Base-by-base conservation (phyloP, 2,329 filamentous ascomycete genomes). In the Coniochaeta pulveracea region DNA sequence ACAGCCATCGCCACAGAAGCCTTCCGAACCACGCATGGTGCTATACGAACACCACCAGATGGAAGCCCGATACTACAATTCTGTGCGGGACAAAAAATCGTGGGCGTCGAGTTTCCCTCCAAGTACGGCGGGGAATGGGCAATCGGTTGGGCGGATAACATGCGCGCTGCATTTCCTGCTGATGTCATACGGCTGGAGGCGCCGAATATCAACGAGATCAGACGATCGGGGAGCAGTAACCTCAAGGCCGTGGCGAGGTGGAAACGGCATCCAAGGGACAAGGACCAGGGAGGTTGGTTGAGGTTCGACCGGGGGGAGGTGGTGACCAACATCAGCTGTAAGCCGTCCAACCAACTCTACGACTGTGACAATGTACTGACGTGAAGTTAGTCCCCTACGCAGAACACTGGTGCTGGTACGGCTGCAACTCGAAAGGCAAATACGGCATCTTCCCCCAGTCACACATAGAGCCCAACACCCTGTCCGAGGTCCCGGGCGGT, bases 231-330 rank as follows among this genome's bases (percentile, higher is more conserved):
- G 4, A 24, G 24, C 15, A 37, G 35, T 26, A 34, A 18, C 15
- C 9, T 69, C 19, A 56, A 58, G 26, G 69, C 63, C 4, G 59
- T 63, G 12, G 57, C 61, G 5, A 56, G 59, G 35, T 74, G 69
- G 69, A 70, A 60, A 45, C 72, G 69, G 29, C 35, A 34, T 5
- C 50, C 55, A 15, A 60, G 60, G 37, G 60, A 63, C n/a, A 57
- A 54, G 27, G 44, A 47, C 15, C 43, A 47, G 23, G 56, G 54
- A 9, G 47, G 44, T n/a, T 73, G 69, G 69, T 54, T 75, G 12
- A 64, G 58, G 44, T 68, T 83, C 43, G 72, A 77, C 27, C 76
- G 75, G 47, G 72, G 70, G 15, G 78, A 83, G 36, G 59, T 64
- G 3, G 77, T 80, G 12, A 75, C 66, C 43, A 84, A 76, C 52